Base-by-base conservation (phyloP, 1,139 yeast genomes). In the Hansenula lynferdii region DNA sequence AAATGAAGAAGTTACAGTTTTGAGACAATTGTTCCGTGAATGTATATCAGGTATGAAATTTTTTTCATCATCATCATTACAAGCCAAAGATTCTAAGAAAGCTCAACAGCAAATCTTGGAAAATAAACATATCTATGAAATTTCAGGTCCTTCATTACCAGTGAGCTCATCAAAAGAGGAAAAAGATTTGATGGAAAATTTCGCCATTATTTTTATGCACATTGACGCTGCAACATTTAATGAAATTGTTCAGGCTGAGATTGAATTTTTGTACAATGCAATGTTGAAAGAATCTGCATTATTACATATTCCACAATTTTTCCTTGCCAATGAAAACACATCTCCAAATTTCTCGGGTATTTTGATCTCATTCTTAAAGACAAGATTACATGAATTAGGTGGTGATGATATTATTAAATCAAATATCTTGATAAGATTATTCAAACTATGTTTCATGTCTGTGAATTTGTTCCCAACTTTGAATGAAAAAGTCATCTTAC, bases 161-260 rank as follows among this genome's bases (percentile, higher is more conserved):
- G 84, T 85, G 6, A 80, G 90, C 3, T 85, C 95, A 2, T 81
- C 95, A 1, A 89, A 87, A 50, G 97, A 90, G 55, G 97, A 90
- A 46, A 89, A 92, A 51, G 98, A 94, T 51, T 69, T 90, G 43
- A 89, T 92, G 96, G 98, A 94, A 58, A 84, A 90, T 2, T 80
- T 94, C 58, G 97, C 97, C 0, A 85, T 96, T 2, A 86, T 92
- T 50, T 94, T 87, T 60, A 86, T 89, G 52, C 96, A 89, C 57
- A 75, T 94, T 40, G 99, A 94, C 54, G 94, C 96, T 17, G 92
- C 97, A 1, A 85, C 97, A 2, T 94, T 94, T 60, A 90, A 87
- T 57, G 99, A 94, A 61, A 83, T 92, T 48, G 83, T 90, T 9
- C 86, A 82, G 45, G 72, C 82, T 4, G 96, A 92, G 57, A 70